Conservation (phyloP, 129 eudicot genomes). For the Dittrichia graveolens region DNA sequence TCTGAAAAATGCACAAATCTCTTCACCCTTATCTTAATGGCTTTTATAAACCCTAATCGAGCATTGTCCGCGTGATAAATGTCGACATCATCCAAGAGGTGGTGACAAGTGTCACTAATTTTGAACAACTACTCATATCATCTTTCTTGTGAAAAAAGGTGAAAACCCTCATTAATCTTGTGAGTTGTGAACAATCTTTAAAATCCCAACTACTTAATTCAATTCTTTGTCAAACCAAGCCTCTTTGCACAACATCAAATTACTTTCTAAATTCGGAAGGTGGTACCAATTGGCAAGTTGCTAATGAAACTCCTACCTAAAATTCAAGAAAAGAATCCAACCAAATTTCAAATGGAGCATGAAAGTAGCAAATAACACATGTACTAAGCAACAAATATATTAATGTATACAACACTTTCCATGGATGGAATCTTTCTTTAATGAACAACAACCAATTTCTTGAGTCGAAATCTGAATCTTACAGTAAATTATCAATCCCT, state of each 20-base stretch:
- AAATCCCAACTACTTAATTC: slow-evolving; percentile 27
- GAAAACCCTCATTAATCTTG: slow-evolving; percentile 29
- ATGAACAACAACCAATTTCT: slow-evolving; percentile 27
- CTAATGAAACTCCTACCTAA: slow-evolving; percentile 30
- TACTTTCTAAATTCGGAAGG: slow-evolving; percentile 28
- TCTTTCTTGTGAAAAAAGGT: slow-evolving; percentile 34
- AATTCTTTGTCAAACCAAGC: slow-evolving; percentile 19
- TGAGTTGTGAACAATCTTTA: slow-evolving; percentile 40
- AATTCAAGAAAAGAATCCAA: slow-evolving; percentile 18
- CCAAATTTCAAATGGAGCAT: slow-evolving; percentile 19
- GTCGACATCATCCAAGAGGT: slow-evolving; percentile 26
- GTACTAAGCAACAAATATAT: slow-evolving; percentile 16
- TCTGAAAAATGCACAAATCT: slow-evolving; percentile 20
- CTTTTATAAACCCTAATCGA: slow-evolving; percentile 28
- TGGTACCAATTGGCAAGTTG: slow-evolving; percentile 22
- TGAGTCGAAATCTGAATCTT: neutral
- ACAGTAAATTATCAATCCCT: neutral
- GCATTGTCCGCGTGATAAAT: slow-evolving; percentile 26
- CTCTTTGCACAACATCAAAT: slow-evolving; percentile 19
- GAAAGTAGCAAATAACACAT: slow-evolving; percentile 20
- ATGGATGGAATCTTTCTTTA: slow-evolving; percentile 17
- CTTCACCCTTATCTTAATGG: slow-evolving; percentile 18
- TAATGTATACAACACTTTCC: slow-evolving; percentile 19
- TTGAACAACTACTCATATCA: slow-evolving; percentile 30
- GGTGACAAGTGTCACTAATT: slow-evolving; percentile 30